These are phyloP conservation scores for Fusarium devonianum DNA, from an alignment of 2,329 filamentous ascomycete genomes.

Conservation along the genomic window DNA sequence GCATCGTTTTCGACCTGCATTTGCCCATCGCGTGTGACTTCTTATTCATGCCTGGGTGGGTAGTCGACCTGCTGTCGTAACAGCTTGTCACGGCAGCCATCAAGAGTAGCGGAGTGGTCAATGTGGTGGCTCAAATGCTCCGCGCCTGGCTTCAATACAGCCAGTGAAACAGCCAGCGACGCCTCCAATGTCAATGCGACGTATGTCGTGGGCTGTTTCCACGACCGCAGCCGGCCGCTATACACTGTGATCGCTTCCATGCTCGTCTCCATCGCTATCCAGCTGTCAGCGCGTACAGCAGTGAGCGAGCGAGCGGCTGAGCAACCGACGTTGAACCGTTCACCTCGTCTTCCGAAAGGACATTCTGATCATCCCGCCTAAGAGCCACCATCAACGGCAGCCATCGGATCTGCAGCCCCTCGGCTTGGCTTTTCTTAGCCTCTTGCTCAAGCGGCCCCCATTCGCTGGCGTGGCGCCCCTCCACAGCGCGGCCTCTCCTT, in stretches of 20 bases:
- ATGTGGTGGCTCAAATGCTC: conserved; percentile 27
- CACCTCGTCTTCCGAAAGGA: not conserved
- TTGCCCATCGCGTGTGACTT: not conserved
- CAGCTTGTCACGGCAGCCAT: conserved; percentile 23
- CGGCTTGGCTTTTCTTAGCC: not conserved
- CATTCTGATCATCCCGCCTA: not conserved
- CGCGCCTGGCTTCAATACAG: conserved; percentile 15
- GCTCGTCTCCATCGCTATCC: no score
- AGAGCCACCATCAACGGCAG: conserved; percentile 6
- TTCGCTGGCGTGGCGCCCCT: conserved; percentile 26
- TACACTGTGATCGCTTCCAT: no score
- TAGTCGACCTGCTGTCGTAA: not conserved
- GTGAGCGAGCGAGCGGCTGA: not conserved
- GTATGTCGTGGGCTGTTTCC: conserved; percentile 9
- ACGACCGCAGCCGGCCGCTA: no score
- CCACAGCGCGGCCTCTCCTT: conserved; percentile 16
- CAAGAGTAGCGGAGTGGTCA: conserved; percentile 4
- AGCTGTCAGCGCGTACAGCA: not conserved
- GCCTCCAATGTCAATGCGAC: conserved; percentile 9
- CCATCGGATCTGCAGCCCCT: conserved; percentile 9
- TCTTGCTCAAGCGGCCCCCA: conserved; percentile 1
- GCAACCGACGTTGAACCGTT: not conserved
- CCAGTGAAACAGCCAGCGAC: conserved; percentile 12
- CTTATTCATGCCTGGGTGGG: conserved; percentile 7
- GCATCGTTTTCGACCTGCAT: conserved; percentile 2